Evolutionary conservation across 805 yeast species (phyloP).

Genomic region (Lipomyces mesembrius): DNA sequence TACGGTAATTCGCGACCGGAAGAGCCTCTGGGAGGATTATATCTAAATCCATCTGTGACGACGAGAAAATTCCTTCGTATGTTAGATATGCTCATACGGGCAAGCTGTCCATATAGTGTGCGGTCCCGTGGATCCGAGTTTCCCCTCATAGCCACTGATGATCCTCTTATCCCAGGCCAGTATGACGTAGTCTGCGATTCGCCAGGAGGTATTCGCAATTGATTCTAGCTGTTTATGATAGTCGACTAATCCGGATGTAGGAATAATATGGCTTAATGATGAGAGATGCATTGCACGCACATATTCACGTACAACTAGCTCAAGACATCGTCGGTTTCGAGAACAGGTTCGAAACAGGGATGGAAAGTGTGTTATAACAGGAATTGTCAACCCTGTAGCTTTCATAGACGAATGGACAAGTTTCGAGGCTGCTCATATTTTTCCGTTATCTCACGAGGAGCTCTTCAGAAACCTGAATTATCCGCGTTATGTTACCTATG

Average conservation of each 20-base stretch:
- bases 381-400: not conserved
- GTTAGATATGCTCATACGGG: not conserved
- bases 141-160: not conserved
- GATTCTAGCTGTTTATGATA: too few relatives aligned
- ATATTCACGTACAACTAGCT: not conserved
- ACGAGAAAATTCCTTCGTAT: not conserved
- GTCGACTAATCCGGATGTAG: slow-evolving; percentile 2
- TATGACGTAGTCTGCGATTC: not conserved
- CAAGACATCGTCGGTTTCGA: not conserved
- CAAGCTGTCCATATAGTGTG: slow-evolving; percentile 3
- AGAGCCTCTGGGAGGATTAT: not conserved
- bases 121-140: not conserved
- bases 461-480: not conserved
- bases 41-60: not conserved
- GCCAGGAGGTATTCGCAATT: not conserved
- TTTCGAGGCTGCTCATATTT: not conserved
- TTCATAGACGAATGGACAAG: not conserved
- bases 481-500: not conserved
- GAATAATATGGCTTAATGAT: not conserved
- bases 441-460: not conserved
- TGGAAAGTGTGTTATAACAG: slow-evolving; percentile 9
- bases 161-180: not conserved
- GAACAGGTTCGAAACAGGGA: slow-evolving; percentile 1
- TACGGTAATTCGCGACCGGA: not conserved
- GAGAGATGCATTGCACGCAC: slow-evolving; percentile 6